Conservation (phyloP, 306 rosid genomes). For the Vachellia pachyceras region DNA sequence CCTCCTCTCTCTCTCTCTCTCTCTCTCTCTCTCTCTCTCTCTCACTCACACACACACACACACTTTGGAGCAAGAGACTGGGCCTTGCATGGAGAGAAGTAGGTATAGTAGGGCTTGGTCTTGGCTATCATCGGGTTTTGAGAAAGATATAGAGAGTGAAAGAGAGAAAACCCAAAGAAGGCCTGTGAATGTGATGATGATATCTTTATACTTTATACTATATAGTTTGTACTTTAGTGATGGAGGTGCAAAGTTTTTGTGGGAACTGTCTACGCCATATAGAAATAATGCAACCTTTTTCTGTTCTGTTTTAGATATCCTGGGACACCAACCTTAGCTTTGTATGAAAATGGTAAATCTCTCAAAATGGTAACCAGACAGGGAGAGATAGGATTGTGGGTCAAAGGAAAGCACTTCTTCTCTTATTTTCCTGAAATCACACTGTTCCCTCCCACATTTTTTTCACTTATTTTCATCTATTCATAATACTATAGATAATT, state of each 20-base stretch:
- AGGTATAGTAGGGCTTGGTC: not conserved
- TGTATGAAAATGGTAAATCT: constrained; percentile 39
- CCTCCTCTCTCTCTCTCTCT: not conserved
- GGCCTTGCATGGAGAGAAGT: constrained; percentile 45
- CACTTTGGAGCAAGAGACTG: constrained; percentile 62
- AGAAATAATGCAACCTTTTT: constrained; percentile 45
- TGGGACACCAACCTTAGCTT: constrained; percentile 18
- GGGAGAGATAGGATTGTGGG: constrained; percentile 33
- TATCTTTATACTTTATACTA: constrained; percentile 66
- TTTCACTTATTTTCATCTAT: too few relatives aligned
- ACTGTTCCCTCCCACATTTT: not conserved
- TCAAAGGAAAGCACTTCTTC: constrained; percentile 34
- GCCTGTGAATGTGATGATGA: constrained; percentile 61
- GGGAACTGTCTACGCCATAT: constrained; percentile 39
- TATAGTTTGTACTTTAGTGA: constrained; percentile 47
- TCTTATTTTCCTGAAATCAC: not conserved
- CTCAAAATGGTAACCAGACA: constrained; percentile 1
- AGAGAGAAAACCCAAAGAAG: constrained; percentile 57
- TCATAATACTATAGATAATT: too few relatives aligned
- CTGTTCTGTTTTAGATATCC: constrained; percentile 45
- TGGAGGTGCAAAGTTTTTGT: constrained; percentile 44
- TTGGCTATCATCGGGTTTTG: constrained; percentile 39
- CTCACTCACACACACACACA: too few relatives aligned
- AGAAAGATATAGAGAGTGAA: constrained; percentile 33
- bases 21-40: not conserved